A percentile compares a stretch with the other conserved stretches of the same genome.
Evolutionary conservation across 83 land plant genomes (phyloP).

Genomic region (Picea abies): DNA sequence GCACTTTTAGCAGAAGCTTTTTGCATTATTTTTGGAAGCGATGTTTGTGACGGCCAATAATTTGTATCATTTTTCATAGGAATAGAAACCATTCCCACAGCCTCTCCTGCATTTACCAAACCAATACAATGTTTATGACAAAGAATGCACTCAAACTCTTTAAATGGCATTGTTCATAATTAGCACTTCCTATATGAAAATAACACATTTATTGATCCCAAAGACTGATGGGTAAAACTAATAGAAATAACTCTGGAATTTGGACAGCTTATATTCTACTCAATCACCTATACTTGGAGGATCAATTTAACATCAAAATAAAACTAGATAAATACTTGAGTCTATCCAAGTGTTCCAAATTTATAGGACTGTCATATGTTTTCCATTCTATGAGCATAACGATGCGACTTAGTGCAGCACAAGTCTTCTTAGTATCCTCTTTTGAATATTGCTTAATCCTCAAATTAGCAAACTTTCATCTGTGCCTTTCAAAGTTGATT

Average conservation of each 20-base stretch:
- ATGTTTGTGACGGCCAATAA: slow-evolving; percentile 10
- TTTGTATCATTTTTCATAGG: slow-evolving; percentile 50
- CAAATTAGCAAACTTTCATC: too few relatives aligned
- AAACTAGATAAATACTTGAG: too few relatives aligned
- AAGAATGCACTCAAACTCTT: neutral
- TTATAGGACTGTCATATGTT: too few relatives aligned
- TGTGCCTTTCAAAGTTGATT: too few relatives aligned
- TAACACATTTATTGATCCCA: neutral
- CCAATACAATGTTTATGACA: neutral
- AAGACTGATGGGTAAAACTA: too few relatives aligned
- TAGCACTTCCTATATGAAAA: neutral
- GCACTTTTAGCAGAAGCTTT: neutral
- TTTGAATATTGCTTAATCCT: too few relatives aligned
- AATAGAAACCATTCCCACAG: slow-evolving; percentile 73
- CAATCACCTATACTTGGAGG: neutral
- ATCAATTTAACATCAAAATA: too few relatives aligned
- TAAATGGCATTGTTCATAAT: neutral
- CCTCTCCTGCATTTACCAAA: slow-evolving; percentile 53
- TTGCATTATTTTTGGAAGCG: slow-evolving; percentile 7
- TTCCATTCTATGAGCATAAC: too few relatives aligned
- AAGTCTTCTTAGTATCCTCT: too few relatives aligned
- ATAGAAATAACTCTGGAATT: neutral
- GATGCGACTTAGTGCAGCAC: too few relatives aligned
- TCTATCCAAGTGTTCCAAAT: too few relatives aligned
- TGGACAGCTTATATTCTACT: neutral